A percentile compares a stretch with the other conserved stretches of the same genome.
Evolutionary conservation across 225 moss, liverwort and hornwort species (phyloP).

Genomic region (Straminergon stramineum): DNA sequence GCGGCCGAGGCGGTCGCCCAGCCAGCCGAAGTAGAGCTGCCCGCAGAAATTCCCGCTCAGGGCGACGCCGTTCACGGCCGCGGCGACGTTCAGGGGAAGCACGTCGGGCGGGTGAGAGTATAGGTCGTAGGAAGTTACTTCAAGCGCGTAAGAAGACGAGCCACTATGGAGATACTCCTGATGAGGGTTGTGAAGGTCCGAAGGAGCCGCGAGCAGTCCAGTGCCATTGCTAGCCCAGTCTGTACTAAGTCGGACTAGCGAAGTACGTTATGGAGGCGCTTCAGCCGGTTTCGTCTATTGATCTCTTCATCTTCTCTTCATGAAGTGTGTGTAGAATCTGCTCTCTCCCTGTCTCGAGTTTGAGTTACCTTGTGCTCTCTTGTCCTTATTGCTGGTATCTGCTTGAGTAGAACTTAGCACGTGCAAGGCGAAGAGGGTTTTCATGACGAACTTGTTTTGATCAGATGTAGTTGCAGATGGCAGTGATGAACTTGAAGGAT

Average conservation of each 20-base stretch:
- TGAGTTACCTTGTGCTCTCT: neutral
- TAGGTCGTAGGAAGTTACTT: too few relatives aligned
- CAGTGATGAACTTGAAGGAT: neutral
- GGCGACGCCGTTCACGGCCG: too few relatives aligned
- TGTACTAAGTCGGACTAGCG: neutral
- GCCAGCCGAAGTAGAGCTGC: too few relatives aligned
- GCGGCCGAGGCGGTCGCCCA: too few relatives aligned
- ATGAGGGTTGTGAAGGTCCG: neutral
- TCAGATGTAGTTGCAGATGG: neutral
- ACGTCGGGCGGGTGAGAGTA: too few relatives aligned
- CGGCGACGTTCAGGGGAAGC: too few relatives aligned
- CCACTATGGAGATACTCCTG: neutral
- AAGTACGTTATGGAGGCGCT: neutral
- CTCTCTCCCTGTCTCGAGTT: neutral
- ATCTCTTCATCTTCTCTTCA: neutral
- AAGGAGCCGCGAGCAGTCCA: too few relatives aligned
- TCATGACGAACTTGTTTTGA: neutral
- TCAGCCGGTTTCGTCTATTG: neutral
- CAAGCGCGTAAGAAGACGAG: too few relatives aligned
- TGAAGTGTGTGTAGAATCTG: neutral
- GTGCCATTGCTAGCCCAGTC: too few relatives aligned
- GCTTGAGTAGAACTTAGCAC: neutral
- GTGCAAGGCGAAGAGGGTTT: neutral
- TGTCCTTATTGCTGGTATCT: neutral
- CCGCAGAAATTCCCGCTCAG: too few relatives aligned